A percentile compares a stretch with the other conserved stretches of the same genome.
These are phyloP conservation scores for Neodidymelliopsis sp. DNA, from an alignment of 2,329 filamentous ascomycete genomes.

Conservation along the genomic window DNA sequence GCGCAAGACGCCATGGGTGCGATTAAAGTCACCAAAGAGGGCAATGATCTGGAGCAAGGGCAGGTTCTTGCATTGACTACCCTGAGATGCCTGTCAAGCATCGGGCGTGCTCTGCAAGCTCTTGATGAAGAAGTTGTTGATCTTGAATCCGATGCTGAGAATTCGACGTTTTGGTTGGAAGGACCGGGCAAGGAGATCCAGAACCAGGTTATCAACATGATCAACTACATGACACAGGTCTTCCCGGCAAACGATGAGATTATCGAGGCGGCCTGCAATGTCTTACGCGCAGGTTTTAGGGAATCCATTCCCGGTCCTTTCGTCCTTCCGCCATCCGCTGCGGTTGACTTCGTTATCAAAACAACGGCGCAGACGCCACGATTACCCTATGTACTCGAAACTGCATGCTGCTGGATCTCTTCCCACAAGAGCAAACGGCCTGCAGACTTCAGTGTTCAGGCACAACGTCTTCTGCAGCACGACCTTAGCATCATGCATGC, in stretches of 20 bases:
- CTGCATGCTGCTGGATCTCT: slow-evolving; percentile 69
- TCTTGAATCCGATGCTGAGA: slow-evolving; percentile 57
- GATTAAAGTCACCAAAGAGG: slow-evolving; percentile 41
- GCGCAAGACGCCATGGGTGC: slow-evolving; percentile 64
- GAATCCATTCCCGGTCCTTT: slow-evolving; percentile 79
- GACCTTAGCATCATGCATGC: slow-evolving; percentile 67
- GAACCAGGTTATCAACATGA: slow-evolving; percentile 59
- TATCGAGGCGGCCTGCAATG: slow-evolving; percentile 73
- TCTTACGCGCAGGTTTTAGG: slow-evolving; percentile 77
- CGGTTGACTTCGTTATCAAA: slow-evolving; percentile 71
- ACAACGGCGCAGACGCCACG: slow-evolving; percentile 68
- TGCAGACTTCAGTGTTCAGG: slow-evolving; percentile 35
- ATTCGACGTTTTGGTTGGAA: slow-evolving; percentile 58
- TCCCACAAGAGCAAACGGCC: slow-evolving; percentile 57
- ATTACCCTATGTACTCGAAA: slow-evolving; percentile 73
- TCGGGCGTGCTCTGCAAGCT: slow-evolving; percentile 76
- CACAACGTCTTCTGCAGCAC: slow-evolving; percentile 61
- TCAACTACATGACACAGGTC: slow-evolving; percentile 58
- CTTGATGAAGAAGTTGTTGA: slow-evolving; percentile 73
- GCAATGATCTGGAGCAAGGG: slow-evolving; percentile 49
- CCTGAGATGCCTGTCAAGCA: slow-evolving; percentile 71
- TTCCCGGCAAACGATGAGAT: slow-evolving; percentile 71
- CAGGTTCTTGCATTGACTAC: slow-evolving; percentile 59
- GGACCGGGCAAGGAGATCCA: slow-evolving; percentile 60
- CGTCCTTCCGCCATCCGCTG: slow-evolving; percentile 71